Base-by-base conservation (phyloP, 208 protist genomes). In the Crithidia brevicula region DNA sequence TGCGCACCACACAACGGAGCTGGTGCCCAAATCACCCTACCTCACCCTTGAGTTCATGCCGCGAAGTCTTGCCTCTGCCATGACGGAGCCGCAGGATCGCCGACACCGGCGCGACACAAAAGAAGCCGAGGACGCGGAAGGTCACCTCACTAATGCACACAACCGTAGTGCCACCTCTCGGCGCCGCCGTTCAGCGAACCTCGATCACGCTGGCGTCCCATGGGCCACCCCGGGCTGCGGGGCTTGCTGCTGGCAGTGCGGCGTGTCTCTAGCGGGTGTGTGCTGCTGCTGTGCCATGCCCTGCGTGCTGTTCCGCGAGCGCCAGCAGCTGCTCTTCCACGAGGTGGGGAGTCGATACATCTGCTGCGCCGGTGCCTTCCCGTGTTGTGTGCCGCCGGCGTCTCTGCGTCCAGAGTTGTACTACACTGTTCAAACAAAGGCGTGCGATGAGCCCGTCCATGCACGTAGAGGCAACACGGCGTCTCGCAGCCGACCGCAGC, bases 401-500 rank as follows among this genome's bases (percentile, higher is more conserved):
- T 31, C 65, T 23, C 61, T 81, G 53, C 76, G 76, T 25, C 81
- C 81, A 15, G 81, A 86, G 77, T 57, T 86, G 49, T 86, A 86
- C 73, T 66, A 74, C 43, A 82, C 77, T 9, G 51, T 71, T 23
- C 46, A 36, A 15, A 58, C 23, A 38, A 49, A 2, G 62, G 53
- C 30, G 9, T 81, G 73, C 46, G 42, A 52, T 15, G 38, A 33
- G 36, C 36, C 0, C 36, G 1, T 40, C 36, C 36, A 40, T n/a
- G n/a, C n/a, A n/a, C n/a, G n/a, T n/a, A n/a, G n/a, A n/a, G n/a
- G n/a, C n/a, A n/a, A n/a, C 52, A 58, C 31, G 42, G 42, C 28
- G 13, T 3, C 40, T 1, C 13, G 11, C 22, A 30, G 45, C 43
- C 25, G 38, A 34, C n/a, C 50, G 10, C 28, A 68, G 11, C 31